Evolutionary conservation across 768 basidiomycete genomes (phyloP), one percentile per base, ranked within the genome.

Genomic region (Podaxis rugospora): DNA sequence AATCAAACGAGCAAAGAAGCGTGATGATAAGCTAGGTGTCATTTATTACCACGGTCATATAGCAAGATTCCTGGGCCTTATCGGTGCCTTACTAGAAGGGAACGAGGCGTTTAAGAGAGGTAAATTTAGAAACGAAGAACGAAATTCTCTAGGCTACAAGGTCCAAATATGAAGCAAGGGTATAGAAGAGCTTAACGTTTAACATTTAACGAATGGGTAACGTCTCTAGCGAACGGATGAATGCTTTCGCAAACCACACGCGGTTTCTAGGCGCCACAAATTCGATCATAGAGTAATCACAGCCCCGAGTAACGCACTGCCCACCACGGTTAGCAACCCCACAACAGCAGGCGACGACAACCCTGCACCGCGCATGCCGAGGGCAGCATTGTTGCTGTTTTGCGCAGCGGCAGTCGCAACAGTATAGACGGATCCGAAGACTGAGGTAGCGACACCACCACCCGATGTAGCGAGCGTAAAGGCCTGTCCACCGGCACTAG

Each of bases 401-500:
- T 65, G 69, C 39, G 62, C 64, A 11, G 70, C 66, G 35, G 69
- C 69, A 1, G 80, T 81, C 1, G 81, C 80, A 21, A 79, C 75
- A 14, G 81, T 85, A 70, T 78, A 87, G 1, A 80, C 68, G 6
- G 79, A 78, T 37, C 86, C 86, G 25, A 78, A 83, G 63, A 77
- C 78, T 18, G 81, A 78, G 28, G 85, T 87, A 6, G 72, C 75
- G 14, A 75, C 74, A 14, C 67, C 78, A 44, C 68, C 77, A 5
- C 75, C 78, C 1, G 73, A 72, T 3, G 63, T 69, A 27, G 85
- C 87, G 18, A 90, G 77, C 0, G 87, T 89, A 60, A 88, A 71
- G 1, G 80, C 87, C 47, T 77, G 65, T 10, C 87, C 88, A 5
- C 85, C 88, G 9, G 68, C 78, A 44, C 80, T 83, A 14, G 83